Evolutionary conservation across 1,284 basidiomycete species (phyloP).

Genomic region (Pseudozyma sp.): DNA sequence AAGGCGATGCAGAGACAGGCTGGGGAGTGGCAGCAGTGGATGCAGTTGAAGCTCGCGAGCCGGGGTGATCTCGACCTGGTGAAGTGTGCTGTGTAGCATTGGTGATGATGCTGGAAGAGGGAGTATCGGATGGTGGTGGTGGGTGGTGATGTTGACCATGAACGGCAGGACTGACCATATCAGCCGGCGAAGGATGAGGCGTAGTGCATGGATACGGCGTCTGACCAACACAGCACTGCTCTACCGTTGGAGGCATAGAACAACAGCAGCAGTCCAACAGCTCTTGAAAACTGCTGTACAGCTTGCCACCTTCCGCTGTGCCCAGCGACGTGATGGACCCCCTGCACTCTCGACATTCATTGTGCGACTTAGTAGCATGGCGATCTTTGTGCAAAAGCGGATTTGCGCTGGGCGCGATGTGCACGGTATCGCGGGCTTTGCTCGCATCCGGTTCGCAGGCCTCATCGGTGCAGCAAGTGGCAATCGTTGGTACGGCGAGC

Average conservation of each 20-base stretch:
- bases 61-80: conserved; percentile 3
- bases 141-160: conserved; percentile 10
- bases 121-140: conserved; percentile 23
- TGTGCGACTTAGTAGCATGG: conserved; percentile 6
- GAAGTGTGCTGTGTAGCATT: conserved; percentile 26
- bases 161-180: conserved; percentile 4
- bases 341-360: conserved; percentile 34
- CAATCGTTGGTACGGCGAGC: conserved; percentile 17
- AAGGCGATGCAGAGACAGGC: conserved; percentile 18
- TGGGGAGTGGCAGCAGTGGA: conserved; percentile 34
- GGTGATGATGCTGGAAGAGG: conserved; percentile 32
- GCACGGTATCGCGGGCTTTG: conserved; percentile 9
- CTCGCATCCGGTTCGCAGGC: conserved; percentile 17
- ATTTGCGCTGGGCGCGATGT: conserved; percentile 2
- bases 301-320: conserved; percentile 20
- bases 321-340: conserved; percentile 20
- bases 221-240: conserved; percentile 38
- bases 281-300: conserved; percentile 52
- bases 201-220: conserved; percentile 18
- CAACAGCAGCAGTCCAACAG: conserved; percentile 52
- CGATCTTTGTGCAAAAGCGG: background rate
- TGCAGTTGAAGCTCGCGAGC: conserved; percentile 29
- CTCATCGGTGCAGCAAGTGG: conserved; percentile 36
- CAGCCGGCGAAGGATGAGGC: conserved; percentile 9
- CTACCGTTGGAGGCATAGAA: conserved; percentile 35